These are phyloP conservation scores for Eucalyptus victrix DNA, from an alignment of 345 rosid species.

Conservation along the genomic window DNA sequence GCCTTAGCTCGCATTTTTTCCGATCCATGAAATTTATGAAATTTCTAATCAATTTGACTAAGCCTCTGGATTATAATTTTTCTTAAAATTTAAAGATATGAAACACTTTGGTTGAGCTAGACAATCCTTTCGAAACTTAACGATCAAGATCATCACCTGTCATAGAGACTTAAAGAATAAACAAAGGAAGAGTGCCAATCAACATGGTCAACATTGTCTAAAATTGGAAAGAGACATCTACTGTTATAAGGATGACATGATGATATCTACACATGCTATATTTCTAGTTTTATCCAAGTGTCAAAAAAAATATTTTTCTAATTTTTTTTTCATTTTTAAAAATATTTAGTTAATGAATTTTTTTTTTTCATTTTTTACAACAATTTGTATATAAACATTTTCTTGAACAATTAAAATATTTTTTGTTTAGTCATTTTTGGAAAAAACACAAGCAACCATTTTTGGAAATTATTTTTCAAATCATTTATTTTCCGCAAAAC, in stretches of 20 bases:
- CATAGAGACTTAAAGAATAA: neutral
- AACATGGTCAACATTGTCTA: neutral
- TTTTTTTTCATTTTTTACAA: neutral
- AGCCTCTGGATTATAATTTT: neutral
- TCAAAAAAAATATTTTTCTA: neutral
- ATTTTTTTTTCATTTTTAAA: neutral
- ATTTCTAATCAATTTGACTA: neutral
- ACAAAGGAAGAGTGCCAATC: neutral
- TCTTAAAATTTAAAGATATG: neutral
- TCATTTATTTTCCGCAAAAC: neutral
- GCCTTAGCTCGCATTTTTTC: neutral
- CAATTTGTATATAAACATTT: too few relatives aligned
- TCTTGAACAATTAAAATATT: neutral
- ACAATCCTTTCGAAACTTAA: neutral
- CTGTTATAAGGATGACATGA: neutral
- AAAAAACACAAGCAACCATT: neutral
- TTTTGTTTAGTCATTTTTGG: neutral
- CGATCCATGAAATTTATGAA: neutral
- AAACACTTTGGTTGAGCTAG: neutral
- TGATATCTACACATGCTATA: neutral
- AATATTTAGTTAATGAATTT: neutral
- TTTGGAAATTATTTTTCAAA: neutral
- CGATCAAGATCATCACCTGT: neutral
- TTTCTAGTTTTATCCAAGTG: neutral
- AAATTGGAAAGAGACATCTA: neutral